Conservation (phyloP, 345 rosid genomes). For the Rhizophora apiculata region DNA sequence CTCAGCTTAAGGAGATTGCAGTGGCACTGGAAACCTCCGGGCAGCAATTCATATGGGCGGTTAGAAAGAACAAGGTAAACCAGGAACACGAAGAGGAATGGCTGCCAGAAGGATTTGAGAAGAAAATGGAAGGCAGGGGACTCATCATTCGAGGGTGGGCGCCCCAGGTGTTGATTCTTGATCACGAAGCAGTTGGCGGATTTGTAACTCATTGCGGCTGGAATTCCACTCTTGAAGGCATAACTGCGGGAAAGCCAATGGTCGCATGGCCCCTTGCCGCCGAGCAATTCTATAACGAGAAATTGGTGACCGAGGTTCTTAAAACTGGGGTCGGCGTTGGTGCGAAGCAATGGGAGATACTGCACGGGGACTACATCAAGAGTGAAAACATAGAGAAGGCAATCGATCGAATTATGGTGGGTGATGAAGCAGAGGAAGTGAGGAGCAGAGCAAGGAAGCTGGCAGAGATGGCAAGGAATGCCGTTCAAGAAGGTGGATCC, state of each 20-base stretch:
- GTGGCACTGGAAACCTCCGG: constrained; percentile 50
- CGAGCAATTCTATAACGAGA: constrained; percentile 11
- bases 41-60: constrained; percentile 54
- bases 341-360: background rate
- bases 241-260: constrained; percentile 5
- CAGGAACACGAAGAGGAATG: constrained; percentile 29
- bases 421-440: constrained; percentile 7
- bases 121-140: background rate
- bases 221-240: constrained; percentile 13
- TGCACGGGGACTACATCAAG: background rate
- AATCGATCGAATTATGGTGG: constrained; percentile 1
- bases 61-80: constrained; percentile 23
- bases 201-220: constrained; percentile 13
- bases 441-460: constrained; percentile 1
- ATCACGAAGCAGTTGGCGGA: constrained; percentile 6
- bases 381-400: constrained; percentile 6
- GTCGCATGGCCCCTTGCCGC: constrained; percentile 5
- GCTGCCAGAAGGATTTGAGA: constrained; percentile 1
- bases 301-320: background rate
- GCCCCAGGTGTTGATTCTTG: constrained; percentile 6
- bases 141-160: constrained; percentile 9
- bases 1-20: constrained; percentile 45
- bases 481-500: constrained; percentile 13
- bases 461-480: background rate
- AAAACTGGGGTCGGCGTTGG: constrained; percentile 3